These are phyloP conservation scores for Mollisia scopiformis DNA, from an alignment of 2,329 filamentous ascomycete genomes.

Conservation along the genomic window DNA sequence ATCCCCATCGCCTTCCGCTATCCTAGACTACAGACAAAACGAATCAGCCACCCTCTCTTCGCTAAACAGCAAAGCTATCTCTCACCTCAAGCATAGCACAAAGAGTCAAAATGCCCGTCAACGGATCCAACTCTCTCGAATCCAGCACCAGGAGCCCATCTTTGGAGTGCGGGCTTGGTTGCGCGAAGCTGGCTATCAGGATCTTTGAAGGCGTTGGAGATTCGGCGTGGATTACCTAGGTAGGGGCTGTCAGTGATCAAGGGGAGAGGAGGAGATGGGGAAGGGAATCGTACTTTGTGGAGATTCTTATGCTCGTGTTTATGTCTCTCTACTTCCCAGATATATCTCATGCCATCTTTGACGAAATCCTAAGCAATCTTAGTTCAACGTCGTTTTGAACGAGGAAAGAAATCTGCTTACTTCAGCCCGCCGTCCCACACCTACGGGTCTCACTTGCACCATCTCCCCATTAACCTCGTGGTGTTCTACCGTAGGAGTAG, in stretches of 20 bases:
- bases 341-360: neutral
- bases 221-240: conserved; percentile 1
- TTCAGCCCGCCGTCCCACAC: neutral
- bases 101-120: neutral
- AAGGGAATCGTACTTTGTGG: neutral
- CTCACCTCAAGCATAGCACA: conserved; percentile 8
- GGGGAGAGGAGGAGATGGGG: neutral
- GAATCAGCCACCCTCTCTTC: neutral
- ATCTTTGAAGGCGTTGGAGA: neutral
- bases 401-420: neutral
- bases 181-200: neutral
- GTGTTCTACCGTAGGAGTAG: neutral
- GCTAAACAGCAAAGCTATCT: conserved; percentile 5
- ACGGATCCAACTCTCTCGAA: neutral
- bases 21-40: neutral
- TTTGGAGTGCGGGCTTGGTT: neutral
- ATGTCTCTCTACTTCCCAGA: conserved; percentile 2
- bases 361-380: neutral
- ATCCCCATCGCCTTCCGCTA: neutral
- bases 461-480: neutral
- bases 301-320: conserved; percentile 1
- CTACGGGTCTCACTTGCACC: neutral
- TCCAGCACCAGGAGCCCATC: conserved; percentile 1
- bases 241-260: neutral
- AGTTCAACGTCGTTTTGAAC: neutral